Evolutionary conservation across 2,329 filamentous ascomycete species (phyloP).

Genomic region (Rhynchosporium agropyri): DNA sequence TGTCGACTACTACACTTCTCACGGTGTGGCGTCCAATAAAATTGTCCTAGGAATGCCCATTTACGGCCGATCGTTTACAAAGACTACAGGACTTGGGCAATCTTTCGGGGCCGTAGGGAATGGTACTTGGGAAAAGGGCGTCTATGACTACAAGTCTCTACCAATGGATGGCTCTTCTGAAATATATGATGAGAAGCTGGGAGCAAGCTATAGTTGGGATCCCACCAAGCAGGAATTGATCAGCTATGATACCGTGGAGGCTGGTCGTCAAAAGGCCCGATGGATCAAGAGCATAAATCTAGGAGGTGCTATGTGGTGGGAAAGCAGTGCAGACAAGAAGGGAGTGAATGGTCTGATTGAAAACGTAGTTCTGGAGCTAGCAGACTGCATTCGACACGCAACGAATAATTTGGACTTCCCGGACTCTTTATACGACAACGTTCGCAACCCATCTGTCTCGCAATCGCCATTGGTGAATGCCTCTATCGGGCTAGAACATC

Average conservation of each 20-base stretch:
- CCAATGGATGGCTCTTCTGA: constrained; percentile 62
- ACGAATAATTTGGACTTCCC: constrained; percentile 2
- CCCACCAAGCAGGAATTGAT: constrained; percentile 60
- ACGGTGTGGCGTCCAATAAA: constrained; percentile 64
- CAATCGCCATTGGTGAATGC: not conserved
- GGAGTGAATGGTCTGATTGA: constrained; percentile 61
- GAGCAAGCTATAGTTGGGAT: constrained; percentile 75
- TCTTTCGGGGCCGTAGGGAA: constrained; percentile 57
- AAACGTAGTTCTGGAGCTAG: constrained; percentile 38
- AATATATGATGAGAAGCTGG: constrained; percentile 56
- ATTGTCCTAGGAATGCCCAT: constrained; percentile 78
- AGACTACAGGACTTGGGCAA: constrained; percentile 65
- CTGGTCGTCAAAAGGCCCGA: constrained; percentile 10
- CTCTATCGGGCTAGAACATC: not conserved
- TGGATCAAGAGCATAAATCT: constrained; percentile 48
- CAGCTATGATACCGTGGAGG: constrained; percentile 59
- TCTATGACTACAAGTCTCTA: constrained; percentile 80
- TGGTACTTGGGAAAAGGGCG: constrained; percentile 45
- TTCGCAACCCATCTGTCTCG: not conserved
- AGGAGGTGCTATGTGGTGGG: constrained; percentile 84
- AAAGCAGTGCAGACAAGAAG: constrained; percentile 67
- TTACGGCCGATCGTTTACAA: constrained; percentile 71
- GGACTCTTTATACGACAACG: constrained; percentile 3
- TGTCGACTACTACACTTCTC: constrained; percentile 63
- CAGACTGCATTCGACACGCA: not conserved